Conservation (phyloP, 208 protist species). For the Porcisia hertigi region DNA sequence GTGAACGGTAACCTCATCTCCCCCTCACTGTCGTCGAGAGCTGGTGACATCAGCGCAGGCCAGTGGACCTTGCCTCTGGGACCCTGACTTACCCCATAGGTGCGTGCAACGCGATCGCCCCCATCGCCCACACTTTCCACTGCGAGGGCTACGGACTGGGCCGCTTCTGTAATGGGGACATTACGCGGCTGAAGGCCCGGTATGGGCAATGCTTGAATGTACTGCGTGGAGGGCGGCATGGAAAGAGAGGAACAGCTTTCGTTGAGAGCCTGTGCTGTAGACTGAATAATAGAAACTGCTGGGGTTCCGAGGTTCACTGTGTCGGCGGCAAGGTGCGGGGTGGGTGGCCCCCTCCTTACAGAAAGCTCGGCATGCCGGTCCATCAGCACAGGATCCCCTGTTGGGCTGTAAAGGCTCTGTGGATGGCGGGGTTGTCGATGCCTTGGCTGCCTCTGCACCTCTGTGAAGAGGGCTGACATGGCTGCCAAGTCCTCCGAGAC, state of each 20-base stretch:
- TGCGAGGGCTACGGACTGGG: neutral
- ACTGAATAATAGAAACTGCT: conserved; percentile 26
- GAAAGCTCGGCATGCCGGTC: neutral
- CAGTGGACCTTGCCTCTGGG: neutral
- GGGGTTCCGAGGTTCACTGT: conserved; percentile 29
- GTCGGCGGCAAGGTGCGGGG: conserved; percentile 2
- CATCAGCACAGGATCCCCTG: neutral
- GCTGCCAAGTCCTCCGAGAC: neutral
- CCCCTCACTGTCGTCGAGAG: neutral
- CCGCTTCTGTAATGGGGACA: neutral
- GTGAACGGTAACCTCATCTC: neutral
- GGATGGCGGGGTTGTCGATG: neutral
- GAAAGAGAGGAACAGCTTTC: conserved; percentile 30
- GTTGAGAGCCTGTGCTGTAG: conserved; percentile 14
- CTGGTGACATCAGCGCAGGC: conserved; percentile 5
- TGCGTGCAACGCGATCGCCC: no score
- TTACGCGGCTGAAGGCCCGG: conserved; percentile 7
- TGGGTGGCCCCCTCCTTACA: neutral
- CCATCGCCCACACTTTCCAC: neutral
- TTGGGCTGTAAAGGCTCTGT: neutral
- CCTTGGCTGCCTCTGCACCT: neutral
- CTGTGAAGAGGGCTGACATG: neutral
- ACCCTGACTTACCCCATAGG: neutral
- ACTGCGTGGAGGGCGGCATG: conserved; percentile 7
- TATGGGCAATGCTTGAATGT: conserved; percentile 22